Evolutionary conservation across 169 alveolate species (phyloP), one percentile per base, ranked within the genome.

Genomic region (Eimeria maxima): DNA sequence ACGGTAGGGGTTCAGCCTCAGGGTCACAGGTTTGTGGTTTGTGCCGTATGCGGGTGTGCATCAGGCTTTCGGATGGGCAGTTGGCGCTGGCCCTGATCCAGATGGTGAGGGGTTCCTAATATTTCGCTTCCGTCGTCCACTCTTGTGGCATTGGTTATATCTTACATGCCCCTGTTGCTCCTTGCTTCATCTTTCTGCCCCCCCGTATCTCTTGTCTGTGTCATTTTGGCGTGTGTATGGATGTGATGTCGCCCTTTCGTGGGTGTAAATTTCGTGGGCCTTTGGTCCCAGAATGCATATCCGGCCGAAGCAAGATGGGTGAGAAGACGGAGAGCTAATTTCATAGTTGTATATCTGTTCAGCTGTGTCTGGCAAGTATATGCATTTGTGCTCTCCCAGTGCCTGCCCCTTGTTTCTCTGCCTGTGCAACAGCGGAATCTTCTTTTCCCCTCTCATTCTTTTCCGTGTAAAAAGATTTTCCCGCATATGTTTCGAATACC

Each of bases 11-110:
- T 13, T 71, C 53, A 33, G 50, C n/a, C 53, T 10, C 27, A 50
- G 81, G 53, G 10, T 71, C 53, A 13, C 44, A 38, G 81, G 50
- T 2, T 71, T 16, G 10, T 24, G 50, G 27, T 78, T 78, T 44
- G 44, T 47, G 67, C 42, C 33, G 63, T 45, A n/a, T 83, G 91
- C 76, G 91, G 27, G 29, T 83, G 20, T 44, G 88, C 65, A 45
- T 44, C 65, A 83, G 91, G 91, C 91, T 27, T 50, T 18, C 24
- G 91, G 91, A 55, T 83, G 91, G 91, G 91, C 91, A 83, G 27
- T 83, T 50, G 91, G 91, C 22, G 45, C 73, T 29, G 91, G 91
- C 16, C 24, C 73, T 55, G 55, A 83, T 8, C 53, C 69, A n/a
- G 73, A 55, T 5, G 73, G 91, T 83, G 33, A 29, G 73, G 29